Conservation (phyloP, 108 stramenopile genomes). For the Skeletonema potamos region DNA sequence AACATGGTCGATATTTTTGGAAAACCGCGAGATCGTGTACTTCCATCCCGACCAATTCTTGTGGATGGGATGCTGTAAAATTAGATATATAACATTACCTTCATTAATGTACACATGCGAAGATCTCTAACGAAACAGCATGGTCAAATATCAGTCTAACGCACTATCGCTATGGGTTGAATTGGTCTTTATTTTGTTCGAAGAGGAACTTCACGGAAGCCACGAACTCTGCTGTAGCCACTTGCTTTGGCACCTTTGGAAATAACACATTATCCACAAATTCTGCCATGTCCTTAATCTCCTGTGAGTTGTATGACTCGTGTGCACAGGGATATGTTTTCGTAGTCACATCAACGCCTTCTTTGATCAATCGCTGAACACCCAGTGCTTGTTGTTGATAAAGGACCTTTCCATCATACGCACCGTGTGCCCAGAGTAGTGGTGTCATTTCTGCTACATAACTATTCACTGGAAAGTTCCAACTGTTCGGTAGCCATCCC, state of each 20-base stretch:
- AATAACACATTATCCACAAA: slow-evolving; percentile 54
- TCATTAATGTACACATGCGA: not conserved
- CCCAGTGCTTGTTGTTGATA: slow-evolving; percentile 68
- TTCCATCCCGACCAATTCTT: not conserved
- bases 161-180: not conserved
- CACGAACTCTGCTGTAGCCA: slow-evolving; percentile 2
- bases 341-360: slow-evolving; percentile 24
- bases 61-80: not conserved
- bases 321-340: slow-evolving; percentile 62
- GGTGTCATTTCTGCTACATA: slow-evolving; percentile 49
- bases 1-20: not conserved
- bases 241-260: slow-evolving; percentile 1
- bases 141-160: not conserved
- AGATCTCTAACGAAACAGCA: not conserved
- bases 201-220: slow-evolving; percentile 2
- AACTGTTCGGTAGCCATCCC: slow-evolving; percentile 62
- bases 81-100: not conserved
- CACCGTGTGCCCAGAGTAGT: slow-evolving; percentile 73
- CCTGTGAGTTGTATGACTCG: slow-evolving; percentile 41
- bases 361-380: slow-evolving; percentile 38
- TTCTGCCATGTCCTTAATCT: slow-evolving; percentile 60
- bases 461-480: slow-evolving; percentile 27
- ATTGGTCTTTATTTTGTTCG: slow-evolving; percentile 6
- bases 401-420: slow-evolving; percentile 67
- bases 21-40: not conserved